Evolutionary conservation across 176 grass and related monocot species (phyloP).

Genomic region (Bromus sterilis): DNA sequence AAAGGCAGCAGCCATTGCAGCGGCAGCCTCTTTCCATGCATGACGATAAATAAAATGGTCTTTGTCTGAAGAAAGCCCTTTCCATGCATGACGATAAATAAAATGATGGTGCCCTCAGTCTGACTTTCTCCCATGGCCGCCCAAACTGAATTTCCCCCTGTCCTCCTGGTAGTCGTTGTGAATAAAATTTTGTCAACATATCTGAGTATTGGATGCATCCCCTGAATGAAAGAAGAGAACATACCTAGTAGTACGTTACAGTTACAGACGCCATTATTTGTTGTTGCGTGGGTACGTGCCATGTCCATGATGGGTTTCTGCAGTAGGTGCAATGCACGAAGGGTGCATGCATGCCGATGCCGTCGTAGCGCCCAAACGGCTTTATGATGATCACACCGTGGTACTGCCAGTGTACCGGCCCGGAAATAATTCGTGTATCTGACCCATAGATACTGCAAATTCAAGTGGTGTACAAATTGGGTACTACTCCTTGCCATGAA

Average conservation of each 20-base stretch:
- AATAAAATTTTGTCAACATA: background rate
- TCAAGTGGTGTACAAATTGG: no score
- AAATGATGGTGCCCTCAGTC: background rate
- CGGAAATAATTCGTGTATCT: background rate
- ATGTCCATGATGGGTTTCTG: background rate
- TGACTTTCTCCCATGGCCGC: background rate
- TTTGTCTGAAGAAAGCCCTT: no score
- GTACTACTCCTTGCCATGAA: no score
- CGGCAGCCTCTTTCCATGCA: background rate
- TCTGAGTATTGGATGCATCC: no score
- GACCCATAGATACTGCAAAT: background rate
- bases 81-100: background rate
- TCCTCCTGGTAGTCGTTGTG: background rate
- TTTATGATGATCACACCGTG: background rate
- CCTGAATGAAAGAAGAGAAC: no score
- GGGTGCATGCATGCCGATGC: background rate
- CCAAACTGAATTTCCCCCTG: background rate
- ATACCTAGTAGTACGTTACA: no score
- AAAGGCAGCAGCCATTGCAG: constrained; percentile 5
- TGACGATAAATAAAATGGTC: no score
- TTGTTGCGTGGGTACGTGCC: background rate
- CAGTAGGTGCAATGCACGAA: background rate
- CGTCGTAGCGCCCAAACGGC: background rate
- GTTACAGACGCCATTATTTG: background rate
- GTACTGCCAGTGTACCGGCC: background rate